Base-by-base conservation (phyloP, 2,329 filamentous ascomycete genomes). In the Botryotinia calthae region DNA sequence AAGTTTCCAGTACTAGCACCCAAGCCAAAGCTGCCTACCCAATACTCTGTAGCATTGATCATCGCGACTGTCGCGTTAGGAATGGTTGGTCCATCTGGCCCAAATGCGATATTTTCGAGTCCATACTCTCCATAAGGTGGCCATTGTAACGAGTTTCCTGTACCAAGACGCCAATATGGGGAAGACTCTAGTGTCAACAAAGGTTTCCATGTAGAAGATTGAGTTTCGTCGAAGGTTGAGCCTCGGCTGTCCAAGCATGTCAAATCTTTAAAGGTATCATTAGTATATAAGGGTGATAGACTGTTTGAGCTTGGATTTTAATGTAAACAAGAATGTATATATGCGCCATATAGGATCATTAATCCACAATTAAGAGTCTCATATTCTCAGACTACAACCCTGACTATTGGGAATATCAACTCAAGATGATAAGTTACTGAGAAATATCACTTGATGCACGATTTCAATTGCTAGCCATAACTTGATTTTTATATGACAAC, bases 221-320 rank as follows among this genome's bases (percentile, higher is more conserved):
- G 78, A 25, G 79, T 81, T 25, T 83, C 82, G 74, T 88, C 84
- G 79, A 88, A 93, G 20, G 89, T 82, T 64, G 85, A 85, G 20
- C 91, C 91, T 74, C 91, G 86, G 46, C 84, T 84, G 16, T 84
- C 80, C 69, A 81, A 82, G 79, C 91, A 93, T 7, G 84, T 81
- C 71, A 84, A 82, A 71, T 85, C 87, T 82, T 80, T 82, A 37
- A 40, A 59, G 44, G 44, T 20, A 25, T 12, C 31, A 28, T 71
- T 46, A 72, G 70, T 8, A 58, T 40, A 20, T 44, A n/a, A 66
- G 34, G 22, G 2, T 40, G 18, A 34, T 14, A 54, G 31, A 9
- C 9, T 28, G 22, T 54, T 54, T 28, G 14, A 67, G 12, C 46
- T 37, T 2, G 8, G 40, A 56, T 18, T 28, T 28, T n/a, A 54